These are phyloP conservation scores for Talaromyces atroroseus DNA, from an alignment of 2,329 filamentous ascomycete species.

Conservation along the genomic window DNA sequence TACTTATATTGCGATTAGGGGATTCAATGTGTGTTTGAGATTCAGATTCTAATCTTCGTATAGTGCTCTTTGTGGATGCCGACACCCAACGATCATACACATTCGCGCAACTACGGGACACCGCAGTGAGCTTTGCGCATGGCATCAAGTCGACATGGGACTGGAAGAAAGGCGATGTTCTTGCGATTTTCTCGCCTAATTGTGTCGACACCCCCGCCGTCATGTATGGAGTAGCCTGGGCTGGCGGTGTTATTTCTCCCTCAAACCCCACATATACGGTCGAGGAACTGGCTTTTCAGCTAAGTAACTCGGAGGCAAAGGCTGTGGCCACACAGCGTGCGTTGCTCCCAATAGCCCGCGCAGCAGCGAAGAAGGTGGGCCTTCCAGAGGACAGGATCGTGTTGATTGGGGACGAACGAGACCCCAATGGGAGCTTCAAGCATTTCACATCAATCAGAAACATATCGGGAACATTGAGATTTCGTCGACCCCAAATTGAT, in stretches of 20 bases:
- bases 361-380: constrained; percentile 65
- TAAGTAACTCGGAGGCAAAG: constrained; percentile 70
- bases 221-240: constrained; percentile 76
- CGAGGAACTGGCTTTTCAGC: constrained; percentile 77
- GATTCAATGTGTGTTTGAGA: neutral
- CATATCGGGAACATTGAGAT: constrained; percentile 54
- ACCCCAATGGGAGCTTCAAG: constrained; percentile 55
- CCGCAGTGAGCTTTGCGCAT: constrained; percentile 70
- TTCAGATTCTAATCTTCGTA: neutral
- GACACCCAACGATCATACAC: constrained; percentile 66
- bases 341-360: constrained; percentile 58
- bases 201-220: constrained; percentile 73
- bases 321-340: constrained; percentile 68
- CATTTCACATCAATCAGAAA: constrained; percentile 70
- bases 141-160: constrained; percentile 68
- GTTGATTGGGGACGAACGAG: constrained; percentile 60
- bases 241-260: constrained; percentile 74
- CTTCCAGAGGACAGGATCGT: constrained; percentile 68
- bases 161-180: constrained; percentile 78
- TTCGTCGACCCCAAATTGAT: constrained; percentile 57
- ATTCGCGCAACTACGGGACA: constrained; percentile 59
- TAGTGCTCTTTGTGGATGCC: constrained; percentile 73
- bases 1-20: neutral
- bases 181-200: constrained; percentile 80
- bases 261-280: constrained; percentile 84